Evolutionary conservation across 2,329 filamentous ascomycete species (phyloP), one percentile per base, ranked within the genome.

Genomic region (Aureobasidium namibiae): DNA sequence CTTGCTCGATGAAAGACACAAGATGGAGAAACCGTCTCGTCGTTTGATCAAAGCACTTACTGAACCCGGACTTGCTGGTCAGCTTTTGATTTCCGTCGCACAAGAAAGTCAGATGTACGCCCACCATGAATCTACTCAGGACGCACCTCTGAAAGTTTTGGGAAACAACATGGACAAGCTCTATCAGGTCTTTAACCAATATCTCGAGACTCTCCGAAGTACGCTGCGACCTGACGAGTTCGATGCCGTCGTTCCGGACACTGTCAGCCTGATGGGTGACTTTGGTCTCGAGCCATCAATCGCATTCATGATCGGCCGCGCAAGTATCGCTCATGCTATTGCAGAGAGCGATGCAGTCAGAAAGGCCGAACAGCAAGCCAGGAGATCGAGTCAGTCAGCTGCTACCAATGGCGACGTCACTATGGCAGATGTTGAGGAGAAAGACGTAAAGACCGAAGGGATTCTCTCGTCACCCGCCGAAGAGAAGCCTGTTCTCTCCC

Each of bases 141-240:
- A 88, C 60, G 86, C 89, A 0, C 91, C 95, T 62, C 85, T 96
- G 70, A 99, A 99, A 72, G 86, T 92, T 44, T 76, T 97, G 13
- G 89, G 90, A 2, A 90, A 90, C 54, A 86, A 96, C 64, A 82
- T 95, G 56, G 94, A 99, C 69, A 92, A 96, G 70, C 87, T 95
- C 21, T 90, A 96, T 65, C 84, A 89, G 61, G 87, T 92, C 9
- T 80, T 97, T 24, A 82, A 85, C 24, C 92, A 96, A 67, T 99
- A 95, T 68, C 80, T 97, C 18, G 94, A 97, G 67, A 81, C 96
- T 7, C 80, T 99, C 33, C 88, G 88, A 69, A 89, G 84, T 69
- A 95, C 91, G 67, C 75, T 96, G 31, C 80, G 86, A 0, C 78
- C 84, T 0, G 82, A 87, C 38, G 84, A 92, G 21, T 97, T 96